Evolutionary conservation across 768 basidiomycete genomes (phyloP).

Genomic region (Gyrodon lividus): DNA sequence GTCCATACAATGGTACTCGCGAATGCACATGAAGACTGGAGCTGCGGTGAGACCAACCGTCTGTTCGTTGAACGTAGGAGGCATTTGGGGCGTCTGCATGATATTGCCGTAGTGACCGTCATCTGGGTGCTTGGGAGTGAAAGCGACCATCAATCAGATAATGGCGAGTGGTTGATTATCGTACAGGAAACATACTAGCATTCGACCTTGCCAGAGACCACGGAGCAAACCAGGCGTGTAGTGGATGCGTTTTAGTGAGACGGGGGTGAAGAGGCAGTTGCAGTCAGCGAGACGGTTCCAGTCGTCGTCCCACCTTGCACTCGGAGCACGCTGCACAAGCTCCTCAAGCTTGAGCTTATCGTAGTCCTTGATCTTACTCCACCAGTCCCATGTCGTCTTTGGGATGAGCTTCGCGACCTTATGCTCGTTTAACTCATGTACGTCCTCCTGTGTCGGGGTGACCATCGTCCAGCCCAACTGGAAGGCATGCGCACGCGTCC

Average conservation of each 20-base stretch:
- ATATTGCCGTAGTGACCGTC: constrained; percentile 14
- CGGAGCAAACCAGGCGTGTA: constrained; percentile 52
- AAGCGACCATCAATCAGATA: constrained; percentile 2
- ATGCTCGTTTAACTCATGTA: constrained; percentile 53
- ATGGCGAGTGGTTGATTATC: neutral
- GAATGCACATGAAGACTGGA: constrained; percentile 58
- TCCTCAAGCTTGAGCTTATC: constrained; percentile 26
- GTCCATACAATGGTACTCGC: constrained; percentile 52
- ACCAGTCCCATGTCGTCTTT: constrained; percentile 20
- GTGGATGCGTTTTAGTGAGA: constrained; percentile 31
- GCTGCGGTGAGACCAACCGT: constrained; percentile 38
- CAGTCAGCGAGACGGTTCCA: constrained; percentile 57
- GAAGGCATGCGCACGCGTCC: constrained; percentile 31
- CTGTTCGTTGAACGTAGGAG: constrained; percentile 35
- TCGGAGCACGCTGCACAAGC: constrained; percentile 32
- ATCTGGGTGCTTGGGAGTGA: constrained; percentile 21
- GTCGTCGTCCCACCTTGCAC: constrained; percentile 51
- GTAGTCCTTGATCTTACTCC: constrained; percentile 11
- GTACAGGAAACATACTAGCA: constrained; percentile 47
- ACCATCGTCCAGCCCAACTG: constrained; percentile 26
- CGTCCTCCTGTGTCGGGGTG: constrained; percentile 56
- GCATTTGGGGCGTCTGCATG: constrained; percentile 22
- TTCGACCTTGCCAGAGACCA: constrained; percentile 63
- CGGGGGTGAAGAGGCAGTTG: constrained; percentile 32
- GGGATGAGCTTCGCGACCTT: constrained; percentile 34